Base-by-base conservation (phyloP, 225 moss, liverwort and hornwort species). In the Pleurozium schreberi region DNA sequence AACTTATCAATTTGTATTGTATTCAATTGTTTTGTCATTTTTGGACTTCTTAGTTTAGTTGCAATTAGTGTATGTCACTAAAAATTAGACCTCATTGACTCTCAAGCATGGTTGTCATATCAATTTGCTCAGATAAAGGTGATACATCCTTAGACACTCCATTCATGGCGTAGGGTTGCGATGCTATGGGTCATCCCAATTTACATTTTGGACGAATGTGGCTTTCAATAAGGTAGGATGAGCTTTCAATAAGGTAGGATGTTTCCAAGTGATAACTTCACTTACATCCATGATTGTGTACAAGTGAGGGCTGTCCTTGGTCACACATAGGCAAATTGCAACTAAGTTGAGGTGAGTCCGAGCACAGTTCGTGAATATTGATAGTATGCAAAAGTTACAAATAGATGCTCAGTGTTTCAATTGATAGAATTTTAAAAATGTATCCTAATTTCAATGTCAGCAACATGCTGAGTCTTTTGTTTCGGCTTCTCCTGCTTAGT, bases 401-500 rank as follows among this genome's bases (percentile, higher is more conserved):
- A 58, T 28, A 80, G 40, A 19, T 28, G 28, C 28, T 8, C 19
- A 42, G 3, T 58, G 9, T 45, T 49, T 30, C 20, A 33, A 61
- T 30, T 5, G 19, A 27, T 58, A 58, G 30, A 58, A 58, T 81
- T 81, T 61, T 60, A 6, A 33, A 81, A 60, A 43, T 14, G 30
- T 8, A 1, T 19, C 80, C 13, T 42, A 28, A 60, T 81, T 58
- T 60, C 60, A 60, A 58, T 30, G 43, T 30, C 5, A 59, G 19
- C n/a, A n/a, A n/a, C n/a, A n/a, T n/a, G 93, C 33, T 93, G 93
- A n/a, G 79, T 91, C 86, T 95, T 95, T 63, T 94, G 94, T 73
- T 91, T 91, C 50, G 91, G 85, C 83, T 93, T 96, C 70, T 96
- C 96, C 92, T 96, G 93, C 19, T 84, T 42, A 85, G 27, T 50